Percentiles rank a stretch among this genome's conserved stretches.
phyloP scores from a whole-genome alignment of 1,139 yeast species.

The Nakaseomyces bracarensis region DNA sequence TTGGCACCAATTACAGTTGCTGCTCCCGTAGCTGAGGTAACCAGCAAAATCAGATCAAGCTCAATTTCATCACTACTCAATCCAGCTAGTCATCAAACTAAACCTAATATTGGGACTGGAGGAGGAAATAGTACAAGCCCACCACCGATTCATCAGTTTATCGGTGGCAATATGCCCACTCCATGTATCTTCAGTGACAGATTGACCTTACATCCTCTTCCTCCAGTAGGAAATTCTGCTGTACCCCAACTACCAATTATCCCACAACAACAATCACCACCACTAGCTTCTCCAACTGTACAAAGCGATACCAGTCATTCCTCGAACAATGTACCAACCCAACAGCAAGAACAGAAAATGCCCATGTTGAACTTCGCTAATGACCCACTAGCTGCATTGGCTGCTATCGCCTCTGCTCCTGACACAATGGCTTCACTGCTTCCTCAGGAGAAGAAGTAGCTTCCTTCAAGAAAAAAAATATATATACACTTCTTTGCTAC shows the following conservation, averaged over 20 bases:
- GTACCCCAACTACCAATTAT: background rate
- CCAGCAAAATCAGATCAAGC: conserved; percentile 14
- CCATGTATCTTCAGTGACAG: conserved; percentile 3
- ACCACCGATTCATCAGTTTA: conserved; percentile 5
- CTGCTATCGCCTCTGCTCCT: conserved; percentile 33
- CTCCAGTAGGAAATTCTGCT: background rate
- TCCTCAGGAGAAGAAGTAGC: conserved; percentile 2
- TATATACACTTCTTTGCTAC: too few species aligned
- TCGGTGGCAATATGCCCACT: conserved; percentile 4
- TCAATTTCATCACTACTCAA: conserved; percentile 22
- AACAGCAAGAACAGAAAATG: background rate
- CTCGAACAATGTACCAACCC: background rate
- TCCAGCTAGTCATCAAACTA: conserved; percentile 10
- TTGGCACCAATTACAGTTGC: too few species aligned
- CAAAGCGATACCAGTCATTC: conserved; percentile 8
- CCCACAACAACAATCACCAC: conserved; percentile 3
- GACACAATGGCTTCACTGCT: conserved; percentile 14
- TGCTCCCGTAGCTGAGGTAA: conserved; percentile 5
- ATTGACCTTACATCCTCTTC: background rate
- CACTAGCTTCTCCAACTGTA: background rate
- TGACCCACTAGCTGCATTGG: conserved; percentile 33
- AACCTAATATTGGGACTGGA: background rate
- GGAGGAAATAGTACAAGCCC: conserved; percentile 3
- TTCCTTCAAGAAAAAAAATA: background rate
- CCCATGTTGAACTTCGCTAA: conserved; percentile 25